Conservation (phyloP, 2,329 filamentous ascomycete genomes). For the Colletotrichum sublineola region DNA sequence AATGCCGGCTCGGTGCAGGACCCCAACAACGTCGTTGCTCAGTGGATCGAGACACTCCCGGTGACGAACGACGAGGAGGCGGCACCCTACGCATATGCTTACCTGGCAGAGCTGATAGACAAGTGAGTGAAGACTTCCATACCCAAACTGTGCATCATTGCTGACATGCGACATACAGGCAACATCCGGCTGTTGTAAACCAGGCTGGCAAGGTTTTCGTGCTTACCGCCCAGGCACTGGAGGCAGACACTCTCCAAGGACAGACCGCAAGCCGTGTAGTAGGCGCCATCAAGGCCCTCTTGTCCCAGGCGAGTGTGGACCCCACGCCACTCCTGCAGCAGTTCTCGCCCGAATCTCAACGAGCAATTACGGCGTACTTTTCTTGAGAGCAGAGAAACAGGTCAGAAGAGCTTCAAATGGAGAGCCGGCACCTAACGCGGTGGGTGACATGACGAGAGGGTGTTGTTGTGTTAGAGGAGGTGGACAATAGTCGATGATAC, state of each 20-base stretch:
- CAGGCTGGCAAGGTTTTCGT: constrained; percentile 87
- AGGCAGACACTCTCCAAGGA: constrained; percentile 90
- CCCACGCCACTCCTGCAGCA: constrained; percentile 80
- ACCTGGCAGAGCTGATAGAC: constrained; percentile 90
- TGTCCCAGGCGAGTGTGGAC: constrained; percentile 80
- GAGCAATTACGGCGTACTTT: constrained; percentile 84
- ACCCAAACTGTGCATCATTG: background rate
- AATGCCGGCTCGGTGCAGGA: constrained; percentile 84
- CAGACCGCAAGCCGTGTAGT: constrained; percentile 84
- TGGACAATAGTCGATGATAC: constrained; percentile 37
- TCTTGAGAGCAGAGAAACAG: constrained; percentile 58
- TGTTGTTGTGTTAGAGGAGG: constrained; percentile 7
- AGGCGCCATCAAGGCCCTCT: constrained; percentile 80
- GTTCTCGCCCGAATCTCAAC: constrained; percentile 84
- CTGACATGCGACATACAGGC: constrained; percentile 66
- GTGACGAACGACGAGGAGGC: constrained; percentile 97
- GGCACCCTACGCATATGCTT: constrained; percentile 94
- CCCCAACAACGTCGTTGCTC: constrained; percentile 79
- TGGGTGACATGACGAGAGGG: background rate
- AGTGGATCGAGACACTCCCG: constrained; percentile 92
- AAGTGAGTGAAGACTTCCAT: constrained; percentile 84
- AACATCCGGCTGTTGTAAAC: constrained; percentile 83
- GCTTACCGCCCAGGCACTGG: constrained; percentile 87
- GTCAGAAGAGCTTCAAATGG: background rate
- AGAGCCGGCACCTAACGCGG: background rate